phyloP scores from a whole-genome alignment of 352 stramenopile species.

The Pythium apleroticum region DNA sequence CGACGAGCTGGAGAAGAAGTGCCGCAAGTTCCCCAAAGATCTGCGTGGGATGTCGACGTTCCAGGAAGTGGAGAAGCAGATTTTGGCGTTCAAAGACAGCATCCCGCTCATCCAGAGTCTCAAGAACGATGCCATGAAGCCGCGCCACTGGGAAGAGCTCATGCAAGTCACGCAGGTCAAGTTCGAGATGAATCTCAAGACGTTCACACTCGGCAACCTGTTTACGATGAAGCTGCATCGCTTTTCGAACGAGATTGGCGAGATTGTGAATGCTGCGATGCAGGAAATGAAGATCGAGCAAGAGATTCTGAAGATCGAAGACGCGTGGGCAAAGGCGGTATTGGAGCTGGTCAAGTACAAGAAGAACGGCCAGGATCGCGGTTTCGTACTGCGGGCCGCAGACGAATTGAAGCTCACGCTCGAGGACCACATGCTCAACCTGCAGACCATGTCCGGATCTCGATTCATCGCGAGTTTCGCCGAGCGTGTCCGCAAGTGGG shows the following conservation, averaged over 20 bases:
- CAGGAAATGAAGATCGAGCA: conserved; percentile 95
- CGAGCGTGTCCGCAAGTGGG: conserved; percentile 90
- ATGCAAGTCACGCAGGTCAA: conserved; percentile 89
- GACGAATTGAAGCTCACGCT: conserved; percentile 84
- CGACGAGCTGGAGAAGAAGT: conserved; percentile 92
- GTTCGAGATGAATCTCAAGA: conserved; percentile 93
- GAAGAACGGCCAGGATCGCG: conserved; percentile 87
- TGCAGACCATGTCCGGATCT: conserved; percentile 90
- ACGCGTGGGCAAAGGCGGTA: conserved; percentile 85
- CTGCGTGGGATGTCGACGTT: conserved; percentile 91
- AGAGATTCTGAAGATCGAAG: conserved; percentile 91
- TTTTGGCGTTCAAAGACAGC: conserved; percentile 92
- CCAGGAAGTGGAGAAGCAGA: conserved; percentile 89
- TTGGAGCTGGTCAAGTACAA: conserved; percentile 93
- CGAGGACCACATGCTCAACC: conserved; percentile 88
- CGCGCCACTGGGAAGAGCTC: conserved; percentile 89
- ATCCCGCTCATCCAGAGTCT: conserved; percentile 93
- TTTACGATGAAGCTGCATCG: conserved; percentile 93
- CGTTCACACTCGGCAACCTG: conserved; percentile 90
- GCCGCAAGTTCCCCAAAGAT: conserved; percentile 90
- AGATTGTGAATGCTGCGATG: conserved; percentile 93
- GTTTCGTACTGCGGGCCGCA: conserved; percentile 78
- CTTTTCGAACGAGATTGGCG: conserved; percentile 88
- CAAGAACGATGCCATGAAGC: conserved; percentile 94
- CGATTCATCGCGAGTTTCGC: conserved; percentile 91